Evolutionary conservation across 2,329 filamentous ascomycete genomes (phyloP), one percentile per base, ranked within the genome.

Genomic region (Sporothrix inflata): DNA sequence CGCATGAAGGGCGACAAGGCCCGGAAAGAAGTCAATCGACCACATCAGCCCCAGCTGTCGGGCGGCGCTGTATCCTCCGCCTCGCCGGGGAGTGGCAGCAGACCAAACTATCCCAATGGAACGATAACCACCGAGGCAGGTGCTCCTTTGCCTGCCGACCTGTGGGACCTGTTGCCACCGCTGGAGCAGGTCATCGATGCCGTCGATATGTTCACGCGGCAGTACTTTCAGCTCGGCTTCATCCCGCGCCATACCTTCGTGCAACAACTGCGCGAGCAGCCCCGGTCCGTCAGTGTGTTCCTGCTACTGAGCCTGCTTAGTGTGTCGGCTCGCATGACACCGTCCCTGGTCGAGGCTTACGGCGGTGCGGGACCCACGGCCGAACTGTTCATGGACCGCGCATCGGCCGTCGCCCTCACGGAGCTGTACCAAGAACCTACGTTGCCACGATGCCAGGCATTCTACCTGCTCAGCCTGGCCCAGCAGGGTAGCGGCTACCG

Each of bases 201-300:
- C 6, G 83, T 88, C 73, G 80, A 85, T 72, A 83, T 82, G 55
- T 88, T 89, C 75, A 87, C 84, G 0, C 80, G 80, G 7, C 83
- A 88, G 75, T 89, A 87, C 76, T 88, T 89, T 74, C 87, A 89
- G 77, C 83, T 89, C 7, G 85, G 87, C 30, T 89, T 89, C 76
- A 85, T 89, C 45, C 85, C 85, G 5, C 88, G 87, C 78, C 80
- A 85, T 30, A 79, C 82, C 68, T 88, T 89, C 69, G 80, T 83
- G 0, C 79, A 83, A 30, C 81, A 82, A 7, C 79, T 89, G n/a
- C 81, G 80, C 51, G 82, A 82, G 4, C 82, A 87, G 70, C 81
- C 82, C 38, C 81, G 80, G 16, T 84, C 84, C n/a, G 80, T 87
- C 74, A 87, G 84, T 77, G 81, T 85, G 24, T 89, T 89, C 72